Base-by-base conservation (phyloP, 257 asterid species). In the Marsdenia floribunda region DNA sequence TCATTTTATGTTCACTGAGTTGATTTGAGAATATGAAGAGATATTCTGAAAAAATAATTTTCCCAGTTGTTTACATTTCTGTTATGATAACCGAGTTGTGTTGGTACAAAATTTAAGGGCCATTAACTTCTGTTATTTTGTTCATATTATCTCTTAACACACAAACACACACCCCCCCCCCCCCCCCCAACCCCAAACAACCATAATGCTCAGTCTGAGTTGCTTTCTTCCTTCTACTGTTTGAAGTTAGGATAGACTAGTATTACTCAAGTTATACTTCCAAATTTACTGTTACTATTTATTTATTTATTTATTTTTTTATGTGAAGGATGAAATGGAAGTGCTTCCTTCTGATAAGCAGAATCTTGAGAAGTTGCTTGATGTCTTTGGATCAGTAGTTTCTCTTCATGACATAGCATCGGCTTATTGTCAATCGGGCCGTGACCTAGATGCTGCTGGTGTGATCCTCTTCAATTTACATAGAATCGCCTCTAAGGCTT, bases 381-480 rank as follows among this genome's bases (percentile, higher is more conserved):
- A 91, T 52, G 73, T 81, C 47, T 91, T 93, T 80, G 90, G 97
- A 72, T 86, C 93, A 59, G 73, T 72, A 58, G 90, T 89, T 73
- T 87, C 97, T 67, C 90, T 90, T 10, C 75, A 88, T 47, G 93
- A 89, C 77, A 93, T 93, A 57, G 93, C 97, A 60, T 79, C 93
- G 6, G 93, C 97, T 68, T 93, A 93, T 73, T 82, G 85, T 66
- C 77, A 85, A 78, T 73, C 97, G 35, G 95, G 86, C 37, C 76
- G 91, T 22, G 73, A 87, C 71, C 53, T 85, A 4, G 19, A 35
- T 14, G 72, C 70, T 67, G 82, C 97, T 0, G 80, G 83, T 66
- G 84, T 83, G 60, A 82, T 80, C 73, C 90, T 93, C 33, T 53
- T 80, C 74, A 72, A 38, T 77, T 67, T 75, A 77, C 87, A 78